A percentile compares a stretch with the other conserved stretches of the same genome.
Conservation (phyloP, 176 grass and related monocot species). For the Aegilops tauschii region DNA sequence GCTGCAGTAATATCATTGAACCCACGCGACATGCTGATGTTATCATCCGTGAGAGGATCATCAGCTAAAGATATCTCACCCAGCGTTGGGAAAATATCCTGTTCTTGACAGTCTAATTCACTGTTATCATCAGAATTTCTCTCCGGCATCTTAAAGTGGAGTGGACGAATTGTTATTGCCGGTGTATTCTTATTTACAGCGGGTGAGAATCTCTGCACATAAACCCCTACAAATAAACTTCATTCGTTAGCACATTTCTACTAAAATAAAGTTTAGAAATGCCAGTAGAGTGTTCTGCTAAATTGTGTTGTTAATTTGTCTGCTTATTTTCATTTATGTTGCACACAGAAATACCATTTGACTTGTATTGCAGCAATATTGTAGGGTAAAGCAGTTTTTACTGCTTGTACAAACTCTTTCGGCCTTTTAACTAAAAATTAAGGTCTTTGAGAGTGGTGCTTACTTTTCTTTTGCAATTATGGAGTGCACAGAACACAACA, state of each 20-base stretch:
- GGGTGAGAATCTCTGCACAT: constrained; percentile 39
- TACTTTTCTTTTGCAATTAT: neutral
- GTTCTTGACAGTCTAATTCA: constrained; percentile 34
- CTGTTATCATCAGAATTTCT: constrained; percentile 31
- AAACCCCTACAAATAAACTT: constrained; percentile 50
- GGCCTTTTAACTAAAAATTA: neutral
- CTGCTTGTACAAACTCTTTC: neutral
- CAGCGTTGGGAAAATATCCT: constrained; percentile 6
- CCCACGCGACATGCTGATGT: neutral
- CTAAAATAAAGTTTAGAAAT: neutral
- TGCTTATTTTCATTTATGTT: neutral
- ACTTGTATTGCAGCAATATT: neutral
- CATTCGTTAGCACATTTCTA: neutral
- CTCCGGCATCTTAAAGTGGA: constrained; percentile 34
- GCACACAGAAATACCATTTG: neutral
- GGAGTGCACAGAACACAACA: neutral
- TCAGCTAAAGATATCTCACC: neutral
- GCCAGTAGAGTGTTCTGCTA: neutral
- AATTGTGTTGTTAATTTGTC: neutral
- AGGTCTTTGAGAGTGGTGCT: neutral
- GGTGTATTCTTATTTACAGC: constrained; percentile 37
- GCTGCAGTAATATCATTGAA: neutral
- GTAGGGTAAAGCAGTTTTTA: neutral
- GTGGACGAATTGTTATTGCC: constrained; percentile 39
- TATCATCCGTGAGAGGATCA: neutral